Percentiles rank a stretch among this genome's conserved stretches.
phyloP scores from a whole-genome alignment of 2,329 filamentous ascomycete species.

The Pestalotiopsis sp. region DNA sequence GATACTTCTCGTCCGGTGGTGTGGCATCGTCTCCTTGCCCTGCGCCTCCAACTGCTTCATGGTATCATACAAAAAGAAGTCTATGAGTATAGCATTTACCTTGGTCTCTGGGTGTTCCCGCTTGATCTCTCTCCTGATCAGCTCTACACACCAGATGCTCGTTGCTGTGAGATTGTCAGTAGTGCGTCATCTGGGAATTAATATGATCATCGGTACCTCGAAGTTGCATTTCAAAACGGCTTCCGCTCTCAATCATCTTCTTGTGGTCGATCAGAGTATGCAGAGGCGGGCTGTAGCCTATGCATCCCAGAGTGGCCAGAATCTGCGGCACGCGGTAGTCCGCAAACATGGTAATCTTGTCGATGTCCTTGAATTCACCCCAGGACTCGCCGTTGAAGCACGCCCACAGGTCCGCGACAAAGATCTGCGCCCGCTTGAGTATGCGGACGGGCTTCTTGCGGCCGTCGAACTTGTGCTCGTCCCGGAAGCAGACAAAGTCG shows the following conservation, averaged over 20 bases:
- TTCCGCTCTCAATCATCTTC: conserved; percentile 68
- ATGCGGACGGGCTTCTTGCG: conserved; percentile 71
- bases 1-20: conserved; percentile 89
- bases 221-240: conserved; percentile 81
- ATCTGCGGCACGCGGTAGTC: conserved; percentile 98
- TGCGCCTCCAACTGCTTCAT: conserved; percentile 80
- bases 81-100: conserved; percentile 87
- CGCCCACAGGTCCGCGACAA: conserved; percentile 95
- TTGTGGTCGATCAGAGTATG: conserved; percentile 67
- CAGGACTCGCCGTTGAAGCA: conserved; percentile 82
- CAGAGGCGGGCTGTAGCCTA: conserved; percentile 81
- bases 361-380: conserved; percentile 85
- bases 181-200: background rate
- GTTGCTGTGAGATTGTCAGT: conserved; percentile 54
- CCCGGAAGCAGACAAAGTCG: conserved; percentile 83
- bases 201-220: conserved; percentile 53
- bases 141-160: conserved; percentile 94
- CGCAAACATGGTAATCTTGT: conserved; percentile 97
- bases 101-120: conserved; percentile 68
- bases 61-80: conserved; percentile 95
- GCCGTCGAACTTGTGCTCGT: conserved; percentile 75
- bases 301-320: conserved; percentile 76
- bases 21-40: conserved; percentile 65
- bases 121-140: conserved; percentile 80
- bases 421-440: conserved; percentile 92